A percentile compares a stretch with the other conserved stretches of the same genome.
phyloP scores from a whole-genome alignment of 768 basidiomycete genomes.

The Boletellus ananiceps region DNA sequence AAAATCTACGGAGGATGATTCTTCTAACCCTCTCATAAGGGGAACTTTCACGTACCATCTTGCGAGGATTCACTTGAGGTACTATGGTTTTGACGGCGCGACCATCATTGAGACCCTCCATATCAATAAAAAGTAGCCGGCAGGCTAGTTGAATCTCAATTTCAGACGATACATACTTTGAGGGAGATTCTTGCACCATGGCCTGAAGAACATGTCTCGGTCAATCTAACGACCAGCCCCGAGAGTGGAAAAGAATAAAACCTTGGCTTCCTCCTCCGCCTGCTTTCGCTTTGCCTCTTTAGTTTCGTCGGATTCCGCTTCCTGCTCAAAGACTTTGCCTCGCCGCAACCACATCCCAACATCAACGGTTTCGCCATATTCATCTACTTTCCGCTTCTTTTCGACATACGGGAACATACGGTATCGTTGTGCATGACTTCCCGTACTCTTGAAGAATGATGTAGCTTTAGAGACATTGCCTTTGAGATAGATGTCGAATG shows the following conservation, averaged over 20 bases:
- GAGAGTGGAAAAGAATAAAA: neutral
- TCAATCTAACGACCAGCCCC: neutral
- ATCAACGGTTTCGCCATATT: constrained; percentile 93
- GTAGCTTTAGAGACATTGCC: constrained; percentile 88
- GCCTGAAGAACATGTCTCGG: constrained; percentile 42
- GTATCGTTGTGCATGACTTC: constrained; percentile 71
- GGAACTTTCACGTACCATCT: constrained; percentile 58
- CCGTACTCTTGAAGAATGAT: constrained; percentile 80
- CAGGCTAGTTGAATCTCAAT: constrained; percentile 81
- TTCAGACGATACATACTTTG: constrained; percentile 78
- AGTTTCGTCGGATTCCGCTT: constrained; percentile 76
- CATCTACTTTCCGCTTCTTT: constrained; percentile 86
- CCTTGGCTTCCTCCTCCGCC: constrained; percentile 78
- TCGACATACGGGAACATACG: constrained; percentile 98
- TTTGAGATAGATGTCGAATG: constrained; percentile 95
- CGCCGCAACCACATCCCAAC: constrained; percentile 94
- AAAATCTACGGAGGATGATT: constrained; percentile 57
- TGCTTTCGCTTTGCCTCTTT: constrained; percentile 66
- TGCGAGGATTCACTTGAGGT: constrained; percentile 92
- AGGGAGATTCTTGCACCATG: constrained; percentile 79
- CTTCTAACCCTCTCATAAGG: neutral
- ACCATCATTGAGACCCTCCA: constrained; percentile 96
- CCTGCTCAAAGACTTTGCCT: constrained; percentile 87
- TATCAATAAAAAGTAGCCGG: constrained; percentile 85
- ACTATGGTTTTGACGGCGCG: constrained; percentile 96